Percentiles rank a stretch among this genome's conserved stretches.
phyloP scores from a whole-genome alignment of 2,329 filamentous ascomycete genomes.

The Exophiala xenobiotica region DNA sequence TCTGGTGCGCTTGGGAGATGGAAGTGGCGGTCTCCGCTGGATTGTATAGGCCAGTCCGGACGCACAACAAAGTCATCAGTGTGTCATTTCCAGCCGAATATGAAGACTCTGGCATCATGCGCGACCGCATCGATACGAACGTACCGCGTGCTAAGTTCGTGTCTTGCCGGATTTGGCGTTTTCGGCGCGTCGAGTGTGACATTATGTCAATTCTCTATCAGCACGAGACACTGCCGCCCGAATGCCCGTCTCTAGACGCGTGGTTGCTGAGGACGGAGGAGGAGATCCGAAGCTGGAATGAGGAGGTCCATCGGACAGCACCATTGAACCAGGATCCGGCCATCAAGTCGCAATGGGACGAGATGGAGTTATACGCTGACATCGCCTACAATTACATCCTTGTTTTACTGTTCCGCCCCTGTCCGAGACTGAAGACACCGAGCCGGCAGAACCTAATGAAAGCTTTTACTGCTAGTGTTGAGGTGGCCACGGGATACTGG shows the following conservation, averaged over 20 bases:
- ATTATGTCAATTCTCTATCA: constrained; percentile 11
- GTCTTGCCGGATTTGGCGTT: constrained; percentile 3
- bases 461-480: constrained; percentile 1
- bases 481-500: constrained; percentile 9
- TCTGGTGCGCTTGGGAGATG: constrained; percentile 39
- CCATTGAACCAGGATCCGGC: constrained; percentile 5
- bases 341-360: constrained; percentile 12
- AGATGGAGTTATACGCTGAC: constrained; percentile 12
- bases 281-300: constrained; percentile 2
- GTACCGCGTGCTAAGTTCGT: constrained; percentile 4
- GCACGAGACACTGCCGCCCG: constrained; percentile 5
- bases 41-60: constrained; percentile 4
- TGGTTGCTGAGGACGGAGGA: constrained; percentile 5
- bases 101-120: constrained; percentile 3
- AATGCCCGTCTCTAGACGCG: constrained; percentile 7
- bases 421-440: constrained; percentile 1
- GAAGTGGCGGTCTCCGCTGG: constrained; percentile 10
- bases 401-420: constrained; percentile 9
- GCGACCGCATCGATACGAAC: not conserved
- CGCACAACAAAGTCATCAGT: constrained; percentile 10
- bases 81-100: constrained; percentile 6
- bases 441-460: constrained; percentile 6
- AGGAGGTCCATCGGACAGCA: constrained; percentile 4
- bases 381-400: constrained; percentile 12
- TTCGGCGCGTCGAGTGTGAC: constrained; percentile 6